Conservation (phyloP, 441 rosid species). For the Biscutella auriculata region DNA sequence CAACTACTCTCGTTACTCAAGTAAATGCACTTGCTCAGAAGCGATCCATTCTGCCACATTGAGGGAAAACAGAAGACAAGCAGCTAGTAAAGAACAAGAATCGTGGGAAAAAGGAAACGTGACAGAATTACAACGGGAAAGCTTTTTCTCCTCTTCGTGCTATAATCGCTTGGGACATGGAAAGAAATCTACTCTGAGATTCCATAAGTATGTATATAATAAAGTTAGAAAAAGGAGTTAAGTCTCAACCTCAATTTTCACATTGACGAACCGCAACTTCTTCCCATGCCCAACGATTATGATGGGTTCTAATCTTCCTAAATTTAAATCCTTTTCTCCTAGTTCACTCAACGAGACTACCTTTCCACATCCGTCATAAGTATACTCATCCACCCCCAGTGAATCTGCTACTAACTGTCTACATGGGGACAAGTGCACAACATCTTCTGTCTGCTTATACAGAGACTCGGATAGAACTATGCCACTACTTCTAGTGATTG, state of each 20-base stretch:
- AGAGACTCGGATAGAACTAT: slow-evolving; percentile 62
- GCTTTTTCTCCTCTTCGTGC: slow-evolving; percentile 2
- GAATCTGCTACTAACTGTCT: slow-evolving; percentile 83
- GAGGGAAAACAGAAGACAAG: slow-evolving; percentile 12
- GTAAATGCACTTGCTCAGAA: slow-evolving; percentile 77
- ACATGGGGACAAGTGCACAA: slow-evolving; percentile 70
- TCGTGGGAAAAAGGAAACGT: background rate
- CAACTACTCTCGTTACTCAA: slow-evolving; percentile 93
- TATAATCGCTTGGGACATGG: slow-evolving; percentile 2
- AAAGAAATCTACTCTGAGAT: background rate
- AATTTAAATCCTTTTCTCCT: slow-evolving; percentile 36
- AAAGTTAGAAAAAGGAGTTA: slow-evolving; percentile 10
- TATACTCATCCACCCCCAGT: slow-evolving; percentile 69
- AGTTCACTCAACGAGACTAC: slow-evolving; percentile 52
- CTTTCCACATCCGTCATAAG: slow-evolving; percentile 90
- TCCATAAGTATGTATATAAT: background rate
- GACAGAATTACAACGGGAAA: background rate
- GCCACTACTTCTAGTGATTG: slow-evolving; percentile 57
- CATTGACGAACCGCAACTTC: slow-evolving; percentile 77
- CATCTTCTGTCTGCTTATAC: slow-evolving; percentile 69
- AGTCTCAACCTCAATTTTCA: slow-evolving; percentile 71
- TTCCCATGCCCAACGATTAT: slow-evolving; percentile 86
- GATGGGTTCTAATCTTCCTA: slow-evolving; percentile 52
- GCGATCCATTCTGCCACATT: slow-evolving; percentile 65
- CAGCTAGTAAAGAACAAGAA: slow-evolving; percentile 13